phyloP scores from a whole-genome alignment of 1,284 basidiomycete genomes.

The Moesziomyces globuligerus region DNA sequence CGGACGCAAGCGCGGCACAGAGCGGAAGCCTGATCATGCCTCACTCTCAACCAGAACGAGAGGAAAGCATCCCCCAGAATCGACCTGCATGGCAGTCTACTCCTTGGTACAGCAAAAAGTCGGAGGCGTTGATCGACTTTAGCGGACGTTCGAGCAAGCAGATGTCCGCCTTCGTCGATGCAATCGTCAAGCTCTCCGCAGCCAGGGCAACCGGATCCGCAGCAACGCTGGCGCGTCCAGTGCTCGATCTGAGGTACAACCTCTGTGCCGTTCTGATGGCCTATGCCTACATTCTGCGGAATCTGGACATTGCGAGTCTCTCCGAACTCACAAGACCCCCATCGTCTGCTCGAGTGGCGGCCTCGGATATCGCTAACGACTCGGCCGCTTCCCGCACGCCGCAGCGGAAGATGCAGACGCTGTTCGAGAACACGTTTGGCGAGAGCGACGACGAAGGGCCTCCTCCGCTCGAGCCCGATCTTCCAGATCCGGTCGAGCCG shows the following conservation, averaged over 20 bases:
- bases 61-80: background rate
- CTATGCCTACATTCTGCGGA: conserved; percentile 46
- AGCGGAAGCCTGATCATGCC: conserved; percentile 5
- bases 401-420: background rate
- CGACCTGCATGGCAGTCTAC: conserved; percentile 8
- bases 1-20: background rate
- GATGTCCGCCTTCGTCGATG: conserved; percentile 6
- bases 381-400: no score
- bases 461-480: conserved; percentile 47
- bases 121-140: conserved; percentile 6
- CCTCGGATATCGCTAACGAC: no score
- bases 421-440: background rate
- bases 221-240: background rate
- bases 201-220: background rate
- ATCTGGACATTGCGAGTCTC: conserved; percentile 42
- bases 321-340: conserved; percentile 1
- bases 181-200: conserved; percentile 9
- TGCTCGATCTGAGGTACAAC: conserved; percentile 38
- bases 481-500: background rate
- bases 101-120: conserved; percentile 32
- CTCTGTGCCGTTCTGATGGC: conserved; percentile 45
- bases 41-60: background rate
- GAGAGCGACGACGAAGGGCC: conserved; percentile 34
- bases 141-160: background rate
- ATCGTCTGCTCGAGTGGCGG: background rate